These are phyloP conservation scores for Suhomyces prunicola DNA, from an alignment of 805 yeast genomes.

Conservation along the genomic window DNA sequence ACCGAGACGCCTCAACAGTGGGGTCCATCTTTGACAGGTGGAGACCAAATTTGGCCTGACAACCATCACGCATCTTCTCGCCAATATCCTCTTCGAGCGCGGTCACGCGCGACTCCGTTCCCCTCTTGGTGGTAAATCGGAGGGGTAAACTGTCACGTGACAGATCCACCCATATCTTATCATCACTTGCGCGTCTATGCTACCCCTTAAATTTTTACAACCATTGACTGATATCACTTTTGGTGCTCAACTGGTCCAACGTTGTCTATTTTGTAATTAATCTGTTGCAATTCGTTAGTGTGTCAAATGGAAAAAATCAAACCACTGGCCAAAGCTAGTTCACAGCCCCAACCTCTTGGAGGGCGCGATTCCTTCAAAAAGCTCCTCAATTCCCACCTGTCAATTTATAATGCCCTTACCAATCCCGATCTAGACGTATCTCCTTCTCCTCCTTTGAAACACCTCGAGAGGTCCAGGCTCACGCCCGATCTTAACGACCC, in stretches of 20 bases:
- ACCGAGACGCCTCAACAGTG: neutral
- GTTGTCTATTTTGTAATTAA: neutral
- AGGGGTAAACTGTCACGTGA: neutral
- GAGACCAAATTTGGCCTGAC: neutral
- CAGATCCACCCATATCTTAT: neutral
- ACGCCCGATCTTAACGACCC: slow-evolving; percentile 11
- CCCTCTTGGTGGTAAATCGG: neutral
- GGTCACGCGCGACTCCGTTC: neutral
- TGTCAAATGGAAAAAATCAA: neutral
- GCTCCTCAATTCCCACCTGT: slow-evolving; percentile 35
- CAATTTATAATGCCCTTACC: slow-evolving; percentile 35
- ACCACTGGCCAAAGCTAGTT: neutral
- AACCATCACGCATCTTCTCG: neutral
- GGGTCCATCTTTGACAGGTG: neutral
- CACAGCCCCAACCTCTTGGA: neutral
- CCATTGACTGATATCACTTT: neutral
- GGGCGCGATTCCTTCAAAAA: slow-evolving; percentile 14
- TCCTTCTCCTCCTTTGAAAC: neutral
- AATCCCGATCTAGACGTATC: slow-evolving; percentile 40
- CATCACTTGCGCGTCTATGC: neutral
- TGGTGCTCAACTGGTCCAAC: neutral
- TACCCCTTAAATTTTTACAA: neutral
- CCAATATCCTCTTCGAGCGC: neutral
- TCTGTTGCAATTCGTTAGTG: neutral
- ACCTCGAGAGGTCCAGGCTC: neutral